These are phyloP conservation scores for Nakazawaea ernobii DNA, from an alignment of 805 yeast genomes.

Conservation along the genomic window DNA sequence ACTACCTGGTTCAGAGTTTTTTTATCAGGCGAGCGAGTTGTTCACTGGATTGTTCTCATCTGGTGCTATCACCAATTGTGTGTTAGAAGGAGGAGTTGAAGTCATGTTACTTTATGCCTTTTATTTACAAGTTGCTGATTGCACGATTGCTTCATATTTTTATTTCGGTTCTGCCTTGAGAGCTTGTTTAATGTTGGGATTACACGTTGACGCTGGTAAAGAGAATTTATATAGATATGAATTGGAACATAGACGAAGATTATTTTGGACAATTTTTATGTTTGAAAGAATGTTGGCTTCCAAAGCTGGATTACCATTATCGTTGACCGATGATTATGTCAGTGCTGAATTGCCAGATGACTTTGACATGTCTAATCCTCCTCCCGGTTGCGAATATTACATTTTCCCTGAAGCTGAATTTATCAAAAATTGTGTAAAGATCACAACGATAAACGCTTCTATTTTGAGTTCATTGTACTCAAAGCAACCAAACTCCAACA, in stretches of 20 bases:
- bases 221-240: constrained; percentile 48
- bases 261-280: constrained; percentile 36
- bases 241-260: constrained; percentile 40
- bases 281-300: constrained; percentile 69
- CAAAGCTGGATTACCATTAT: constrained; percentile 74
- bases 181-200: constrained; percentile 66
- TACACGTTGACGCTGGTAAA: constrained; percentile 79
- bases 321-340: constrained; percentile 77
- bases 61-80: constrained; percentile 73
- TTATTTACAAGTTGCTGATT: constrained; percentile 77
- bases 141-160: constrained; percentile 75
- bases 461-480: constrained; percentile 67
- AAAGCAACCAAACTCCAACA: constrained; percentile 70
- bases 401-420: constrained; percentile 77
- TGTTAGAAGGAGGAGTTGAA: constrained; percentile 77
- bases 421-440: constrained; percentile 69
- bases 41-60: constrained; percentile 73
- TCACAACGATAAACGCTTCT: constrained; percentile 73
- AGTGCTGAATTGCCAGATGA: constrained; percentile 72
- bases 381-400: constrained; percentile 54
- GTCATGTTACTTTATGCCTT: constrained; percentile 71
- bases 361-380: constrained; percentile 61
- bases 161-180: constrained; percentile 74
- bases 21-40: constrained; percentile 72
- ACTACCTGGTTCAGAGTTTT: constrained; percentile 74